These are phyloP conservation scores for Beauveria australis DNA, from an alignment of 2,329 filamentous ascomycete genomes.

Conservation along the genomic window DNA sequence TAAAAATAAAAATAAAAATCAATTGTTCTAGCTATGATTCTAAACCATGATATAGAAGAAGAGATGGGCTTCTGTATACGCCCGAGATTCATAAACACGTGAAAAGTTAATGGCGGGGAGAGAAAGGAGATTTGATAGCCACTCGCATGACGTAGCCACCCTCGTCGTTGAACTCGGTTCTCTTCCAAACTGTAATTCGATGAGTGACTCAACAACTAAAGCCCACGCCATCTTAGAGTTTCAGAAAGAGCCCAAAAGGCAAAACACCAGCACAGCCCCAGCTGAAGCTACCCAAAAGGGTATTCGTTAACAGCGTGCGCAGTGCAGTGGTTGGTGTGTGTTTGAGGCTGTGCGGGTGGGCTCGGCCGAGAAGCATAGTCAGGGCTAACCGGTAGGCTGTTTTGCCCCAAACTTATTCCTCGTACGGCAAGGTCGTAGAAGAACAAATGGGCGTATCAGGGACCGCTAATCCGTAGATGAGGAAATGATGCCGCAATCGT, in stretches of 20 bases:
- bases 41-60: not conserved
- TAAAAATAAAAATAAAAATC: too few relatives aligned
- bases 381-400: slow-evolving; percentile 7
- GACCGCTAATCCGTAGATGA: too few relatives aligned
- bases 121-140: too few relatives aligned
- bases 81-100: not conserved
- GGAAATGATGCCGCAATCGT: not conserved
- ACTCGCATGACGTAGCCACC: not conserved
- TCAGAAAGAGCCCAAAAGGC: not conserved
- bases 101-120: not conserved
- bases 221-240: not conserved
- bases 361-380: slow-evolving; percentile 4
- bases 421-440: not conserved
- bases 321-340: not conserved
- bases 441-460: too few relatives aligned
- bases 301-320: not conserved
- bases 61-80: not conserved
- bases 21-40: too few relatives aligned
- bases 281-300: not conserved
- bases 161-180: not conserved
- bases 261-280: not conserved
- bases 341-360: slow-evolving; percentile 7
- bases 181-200: not conserved
- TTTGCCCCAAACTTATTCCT: not conserved
- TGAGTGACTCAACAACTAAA: too few relatives aligned